Evolutionary conservation across 208 protist genomes (phyloP).

Genomic region (Crithidia brevicula): DNA sequence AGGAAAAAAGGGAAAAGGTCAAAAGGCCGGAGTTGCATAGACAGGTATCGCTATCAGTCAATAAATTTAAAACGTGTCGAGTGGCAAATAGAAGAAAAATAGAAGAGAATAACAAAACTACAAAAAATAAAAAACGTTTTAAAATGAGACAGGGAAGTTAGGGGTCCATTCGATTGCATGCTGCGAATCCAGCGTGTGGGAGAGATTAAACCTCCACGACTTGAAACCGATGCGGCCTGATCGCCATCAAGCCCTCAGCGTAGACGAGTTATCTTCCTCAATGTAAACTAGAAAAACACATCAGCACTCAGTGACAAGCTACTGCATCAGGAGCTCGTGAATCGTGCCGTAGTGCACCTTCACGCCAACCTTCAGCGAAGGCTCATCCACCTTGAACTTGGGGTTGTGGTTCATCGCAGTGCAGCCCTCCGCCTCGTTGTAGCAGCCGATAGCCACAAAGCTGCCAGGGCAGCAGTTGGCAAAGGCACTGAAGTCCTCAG

Average conservation of each 20-base stretch:
- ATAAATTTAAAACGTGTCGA: too few species aligned
- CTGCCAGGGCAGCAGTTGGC: constrained; percentile 37
- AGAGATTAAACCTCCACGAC: too few species aligned
- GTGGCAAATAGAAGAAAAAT: background rate
- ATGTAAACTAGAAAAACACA: too few species aligned
- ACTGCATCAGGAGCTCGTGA: constrained; percentile 23
- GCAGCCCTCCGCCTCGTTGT: constrained; percentile 36
- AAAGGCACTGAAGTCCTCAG: constrained; percentile 62
- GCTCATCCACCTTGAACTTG: constrained; percentile 58
- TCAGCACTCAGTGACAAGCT: background rate
- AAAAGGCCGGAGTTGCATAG: too few species aligned
- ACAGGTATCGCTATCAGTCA: too few species aligned
- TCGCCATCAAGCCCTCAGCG: too few species aligned
- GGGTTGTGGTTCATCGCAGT: constrained; percentile 48
- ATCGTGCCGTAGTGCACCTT: constrained; percentile 33
- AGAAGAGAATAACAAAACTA: background rate
- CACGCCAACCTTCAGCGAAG: constrained; percentile 50
- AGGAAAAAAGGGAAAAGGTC: background rate
- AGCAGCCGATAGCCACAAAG: constrained; percentile 50
- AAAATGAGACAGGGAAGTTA: background rate
- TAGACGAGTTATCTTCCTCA: too few species aligned
- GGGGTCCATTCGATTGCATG: too few species aligned
- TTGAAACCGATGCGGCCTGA: too few species aligned
- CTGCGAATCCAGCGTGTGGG: too few species aligned
- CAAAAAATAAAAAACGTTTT: background rate